These are phyloP conservation scores for Penicillium robsamsonii DNA, from an alignment of 495 filamentous ascomycete species.

Conservation along the genomic window DNA sequence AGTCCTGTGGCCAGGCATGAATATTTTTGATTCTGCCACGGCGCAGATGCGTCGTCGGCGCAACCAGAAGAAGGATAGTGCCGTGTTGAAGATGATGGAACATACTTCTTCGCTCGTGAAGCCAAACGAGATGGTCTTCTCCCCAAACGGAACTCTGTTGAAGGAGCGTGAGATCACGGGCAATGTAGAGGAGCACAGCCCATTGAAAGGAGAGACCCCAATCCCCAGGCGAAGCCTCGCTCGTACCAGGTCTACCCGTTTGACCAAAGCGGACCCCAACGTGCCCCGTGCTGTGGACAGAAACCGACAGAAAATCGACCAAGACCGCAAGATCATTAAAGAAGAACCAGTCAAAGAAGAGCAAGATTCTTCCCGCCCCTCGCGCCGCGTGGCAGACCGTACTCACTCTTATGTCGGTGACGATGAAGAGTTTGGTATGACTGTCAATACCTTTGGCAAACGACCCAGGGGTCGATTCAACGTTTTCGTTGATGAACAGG, in stretches of 20 bases:
- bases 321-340: constrained; percentile 1
- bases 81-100: constrained; percentile 68
- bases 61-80: constrained; percentile 82
- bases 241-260: constrained; percentile 25
- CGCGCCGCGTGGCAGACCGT: constrained; percentile 5
- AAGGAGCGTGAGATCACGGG: constrained; percentile 57
- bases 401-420: constrained; percentile 18
- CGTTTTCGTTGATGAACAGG: constrained; percentile 36
- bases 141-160: constrained; percentile 51
- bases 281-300: constrained; percentile 26
- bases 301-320: constrained; percentile 23
- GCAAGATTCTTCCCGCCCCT: neutral
- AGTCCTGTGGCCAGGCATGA: constrained; percentile 78
- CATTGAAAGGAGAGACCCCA: constrained; percentile 49
- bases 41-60: constrained; percentile 72
- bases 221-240: constrained; percentile 35
- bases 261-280: constrained; percentile 36
- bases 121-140: constrained; percentile 69
- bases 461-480: constrained; percentile 26
- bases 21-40: constrained; percentile 81
- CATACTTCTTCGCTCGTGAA: constrained; percentile 64
- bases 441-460: constrained; percentile 21
- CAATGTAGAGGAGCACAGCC: constrained; percentile 51
- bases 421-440: constrained; percentile 34
- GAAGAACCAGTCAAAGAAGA: neutral